These are phyloP conservation scores for Sugiyamaella japonica DNA, from an alignment of 1,139 yeast species.

Conservation along the genomic window DNA sequence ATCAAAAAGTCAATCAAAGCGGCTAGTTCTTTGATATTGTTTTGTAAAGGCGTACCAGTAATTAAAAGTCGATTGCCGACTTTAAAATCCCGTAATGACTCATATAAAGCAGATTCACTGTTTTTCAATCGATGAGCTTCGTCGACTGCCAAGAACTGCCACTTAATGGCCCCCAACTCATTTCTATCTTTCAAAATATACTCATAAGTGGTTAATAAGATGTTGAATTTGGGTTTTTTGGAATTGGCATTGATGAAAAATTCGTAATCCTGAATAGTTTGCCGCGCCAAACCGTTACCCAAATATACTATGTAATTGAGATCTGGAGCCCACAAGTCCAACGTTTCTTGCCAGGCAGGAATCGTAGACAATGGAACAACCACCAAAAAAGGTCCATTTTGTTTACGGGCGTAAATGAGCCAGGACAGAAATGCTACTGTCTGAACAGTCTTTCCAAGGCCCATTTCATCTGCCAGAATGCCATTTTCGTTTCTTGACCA, in stretches of 20 bases:
- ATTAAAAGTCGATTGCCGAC: constrained; percentile 83
- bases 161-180: constrained; percentile 77
- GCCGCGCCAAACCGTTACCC: constrained; percentile 88
- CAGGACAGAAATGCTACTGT: constrained; percentile 89
- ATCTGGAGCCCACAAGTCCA: constrained; percentile 97
- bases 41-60: constrained; percentile 98
- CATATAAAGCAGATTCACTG: constrained; percentile 90
- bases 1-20: constrained; percentile 91
- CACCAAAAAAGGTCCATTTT: constrained; percentile 93
- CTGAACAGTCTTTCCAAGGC: constrained; percentile 78
- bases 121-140: constrained; percentile 97
- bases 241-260: constrained; percentile 55
- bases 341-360: constrained; percentile 99
- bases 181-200: constrained; percentile 84
- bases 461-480: constrained; percentile 98
- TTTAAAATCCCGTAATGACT: constrained; percentile 77
- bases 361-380: constrained; percentile 96
- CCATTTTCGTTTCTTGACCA: constrained; percentile 99
- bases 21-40: constrained; percentile 91
- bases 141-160: constrained; percentile 98
- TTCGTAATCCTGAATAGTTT: constrained; percentile 80
- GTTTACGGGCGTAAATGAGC: constrained; percentile 91
- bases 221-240: constrained; percentile 80
- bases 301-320: constrained; percentile 86
- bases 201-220: constrained; percentile 89